Percentiles rank a stretch among this genome's conserved stretches.
Conservation (phyloP, 768 basidiomycete genomes). For the Clathrus columnatus region DNA sequence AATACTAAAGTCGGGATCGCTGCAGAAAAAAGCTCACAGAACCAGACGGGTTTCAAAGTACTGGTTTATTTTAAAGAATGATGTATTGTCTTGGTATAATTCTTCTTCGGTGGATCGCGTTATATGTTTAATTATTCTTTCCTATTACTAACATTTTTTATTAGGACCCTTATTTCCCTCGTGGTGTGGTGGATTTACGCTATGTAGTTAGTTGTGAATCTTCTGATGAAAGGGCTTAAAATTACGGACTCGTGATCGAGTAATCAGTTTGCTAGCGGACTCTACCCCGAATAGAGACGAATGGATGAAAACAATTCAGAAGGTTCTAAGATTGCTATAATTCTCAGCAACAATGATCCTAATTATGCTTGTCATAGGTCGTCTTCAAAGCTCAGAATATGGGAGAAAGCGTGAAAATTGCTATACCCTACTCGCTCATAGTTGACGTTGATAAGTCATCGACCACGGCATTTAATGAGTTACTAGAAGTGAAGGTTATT, state of each 20-base stretch:
- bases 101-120: conserved; percentile 65
- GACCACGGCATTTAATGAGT: conserved; percentile 93
- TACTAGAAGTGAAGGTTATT: conserved; percentile 87
- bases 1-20: conserved; percentile 83
- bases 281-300: conserved; percentile 80
- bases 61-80: conserved; percentile 96
- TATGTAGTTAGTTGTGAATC: conserved; percentile 89
- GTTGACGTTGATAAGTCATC: conserved; percentile 82
- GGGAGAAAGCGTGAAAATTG: conserved; percentile 95
- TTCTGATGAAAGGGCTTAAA: conserved; percentile 71
- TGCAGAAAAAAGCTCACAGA: conserved; percentile 79
- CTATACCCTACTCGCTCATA: conserved; percentile 86
- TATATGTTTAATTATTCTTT: not conserved
- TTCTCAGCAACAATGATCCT: not conserved
- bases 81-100: conserved; percentile 94
- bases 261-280: conserved; percentile 62
- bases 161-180: conserved; percentile 96
- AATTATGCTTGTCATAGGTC: conserved; percentile 26
- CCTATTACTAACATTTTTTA: conserved; percentile 7
- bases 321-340: conserved; percentile 22
- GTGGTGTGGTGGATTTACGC: conserved; percentile 90
- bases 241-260: conserved; percentile 74
- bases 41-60: conserved; percentile 91
- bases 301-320: conserved; percentile 93
- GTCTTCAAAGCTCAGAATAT: conserved; percentile 95